These are phyloP conservation scores for Colletotrichum kahawae DNA, from an alignment of 2,329 filamentous ascomycete species.

Conservation along the genomic window DNA sequence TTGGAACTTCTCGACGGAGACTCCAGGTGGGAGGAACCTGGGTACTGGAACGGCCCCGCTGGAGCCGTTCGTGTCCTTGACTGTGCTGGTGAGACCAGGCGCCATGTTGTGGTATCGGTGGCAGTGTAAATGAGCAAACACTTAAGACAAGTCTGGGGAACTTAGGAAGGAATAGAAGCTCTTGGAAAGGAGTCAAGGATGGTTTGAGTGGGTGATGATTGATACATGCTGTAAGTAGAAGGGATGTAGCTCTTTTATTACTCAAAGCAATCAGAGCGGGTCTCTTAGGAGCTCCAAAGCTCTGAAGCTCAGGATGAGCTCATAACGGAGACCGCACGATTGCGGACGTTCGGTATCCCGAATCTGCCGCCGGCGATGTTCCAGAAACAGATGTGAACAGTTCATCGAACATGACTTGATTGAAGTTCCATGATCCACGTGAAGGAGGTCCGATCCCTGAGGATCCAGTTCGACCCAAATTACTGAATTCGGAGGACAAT, in stretches of 20 bases:
- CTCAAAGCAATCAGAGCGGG: not conserved
- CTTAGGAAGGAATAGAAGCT: not conserved
- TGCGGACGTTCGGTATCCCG: not conserved
- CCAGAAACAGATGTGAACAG: not conserved
- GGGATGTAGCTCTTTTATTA: not conserved
- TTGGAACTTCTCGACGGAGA: not conserved
- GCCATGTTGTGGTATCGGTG: not conserved
- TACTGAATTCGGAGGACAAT: not conserved
- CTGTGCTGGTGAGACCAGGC: not conserved
- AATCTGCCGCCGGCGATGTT: not conserved
- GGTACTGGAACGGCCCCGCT: not conserved
- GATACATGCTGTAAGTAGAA: not conserved
- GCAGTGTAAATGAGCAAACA: not conserved
- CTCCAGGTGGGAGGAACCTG: not conserved
- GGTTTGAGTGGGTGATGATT: rapidly evolving
- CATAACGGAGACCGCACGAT: not conserved
- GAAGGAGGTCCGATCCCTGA: not conserved
- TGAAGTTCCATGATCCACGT: not conserved
- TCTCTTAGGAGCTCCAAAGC: not conserved
- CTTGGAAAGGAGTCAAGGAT: not conserved
- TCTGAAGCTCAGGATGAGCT: not conserved
- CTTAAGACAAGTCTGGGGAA: not conserved
- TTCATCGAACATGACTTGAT: not conserved
- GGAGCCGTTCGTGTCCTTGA: not conserved
- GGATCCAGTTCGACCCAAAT: not conserved